A percentile compares a stretch with the other conserved stretches of the same genome.
Conservation (phyloP, 208 protist genomes). For the Wallacemonas sp. region DNA sequence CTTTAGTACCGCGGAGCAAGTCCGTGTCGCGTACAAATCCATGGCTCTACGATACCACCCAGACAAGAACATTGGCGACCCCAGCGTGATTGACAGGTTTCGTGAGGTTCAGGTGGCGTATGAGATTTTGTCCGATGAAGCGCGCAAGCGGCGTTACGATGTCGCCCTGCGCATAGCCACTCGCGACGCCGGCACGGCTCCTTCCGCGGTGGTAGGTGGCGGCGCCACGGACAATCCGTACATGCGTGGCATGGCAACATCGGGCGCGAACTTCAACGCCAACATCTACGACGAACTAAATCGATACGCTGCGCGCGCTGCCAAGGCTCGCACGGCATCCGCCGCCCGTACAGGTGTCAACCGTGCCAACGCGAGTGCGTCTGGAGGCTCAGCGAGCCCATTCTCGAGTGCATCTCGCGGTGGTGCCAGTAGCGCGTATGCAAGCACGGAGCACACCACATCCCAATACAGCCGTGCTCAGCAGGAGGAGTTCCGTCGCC, state of each 20-base stretch:
- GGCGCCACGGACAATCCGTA: conserved; percentile 26
- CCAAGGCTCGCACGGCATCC: conserved; percentile 1
- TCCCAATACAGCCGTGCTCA: conserved; percentile 69
- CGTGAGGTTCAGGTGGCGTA: conserved; percentile 94
- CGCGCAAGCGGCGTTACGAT: conserved; percentile 96
- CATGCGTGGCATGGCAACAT: conserved; percentile 11
- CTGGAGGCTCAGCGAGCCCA: too few relatives aligned
- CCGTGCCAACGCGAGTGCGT: background rate
- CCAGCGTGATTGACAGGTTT: conserved; percentile 83
- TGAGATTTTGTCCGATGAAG: conserved; percentile 93
- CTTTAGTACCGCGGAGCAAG: conserved; percentile 83
- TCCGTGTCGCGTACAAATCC: conserved; percentile 93
- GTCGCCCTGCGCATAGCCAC: conserved; percentile 68
- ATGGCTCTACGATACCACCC: conserved; percentile 95
- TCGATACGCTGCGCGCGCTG: conserved; percentile 9
- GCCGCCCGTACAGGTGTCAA: background rate
- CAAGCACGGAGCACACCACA: background rate
- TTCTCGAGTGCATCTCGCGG: conserved; percentile 3
- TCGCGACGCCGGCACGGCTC: conserved; percentile 8
- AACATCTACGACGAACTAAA: conserved; percentile 41
- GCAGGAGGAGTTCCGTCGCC: conserved; percentile 57
- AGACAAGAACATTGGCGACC: conserved; percentile 92
- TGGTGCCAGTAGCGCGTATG: conserved; percentile 6
- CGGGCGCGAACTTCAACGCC: conserved; percentile 20
- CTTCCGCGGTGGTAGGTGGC: background rate